These are phyloP conservation scores for Amanita brunnescens DNA, from an alignment of 768 basidiomycete species.

Conservation along the genomic window DNA sequence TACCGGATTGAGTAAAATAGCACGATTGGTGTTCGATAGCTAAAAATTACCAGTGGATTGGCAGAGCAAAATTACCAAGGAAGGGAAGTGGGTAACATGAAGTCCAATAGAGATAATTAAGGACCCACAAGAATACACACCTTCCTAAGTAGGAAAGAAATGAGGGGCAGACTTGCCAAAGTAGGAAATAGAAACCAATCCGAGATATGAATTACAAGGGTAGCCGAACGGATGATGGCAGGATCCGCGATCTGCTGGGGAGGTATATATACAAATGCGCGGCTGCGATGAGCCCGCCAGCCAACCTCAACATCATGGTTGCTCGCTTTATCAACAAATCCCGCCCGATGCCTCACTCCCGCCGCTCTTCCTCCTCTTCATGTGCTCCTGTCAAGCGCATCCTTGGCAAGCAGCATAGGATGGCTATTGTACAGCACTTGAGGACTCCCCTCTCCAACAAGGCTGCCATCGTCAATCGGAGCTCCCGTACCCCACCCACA, in stretches of 20 bases:
- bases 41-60: neutral
- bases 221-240: neutral
- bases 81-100: neutral
- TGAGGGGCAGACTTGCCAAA: constrained; percentile 1
- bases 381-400: constrained; percentile 5
- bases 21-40: neutral
- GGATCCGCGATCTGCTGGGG: neutral
- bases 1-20: neutral
- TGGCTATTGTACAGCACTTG: neutral
- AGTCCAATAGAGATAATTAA: neutral
- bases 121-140: constrained; percentile 4
- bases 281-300: neutral
- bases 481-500: neutral
- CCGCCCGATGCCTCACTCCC: neutral
- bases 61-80: neutral
- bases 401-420: constrained; percentile 2
- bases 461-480: constrained; percentile 5
- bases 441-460: constrained; percentile 6
- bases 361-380: neutral
- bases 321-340: constrained; percentile 4
- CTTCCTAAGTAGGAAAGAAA: neutral
- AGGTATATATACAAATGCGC: neutral
- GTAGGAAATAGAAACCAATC: constrained; percentile 3
- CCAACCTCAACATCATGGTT: neutral
- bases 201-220: neutral